Evolutionary conservation across 140 eudicot genomes (phyloP), one percentile per base, ranked within the genome.

Genomic region (Stevia rebaudiana): DNA sequence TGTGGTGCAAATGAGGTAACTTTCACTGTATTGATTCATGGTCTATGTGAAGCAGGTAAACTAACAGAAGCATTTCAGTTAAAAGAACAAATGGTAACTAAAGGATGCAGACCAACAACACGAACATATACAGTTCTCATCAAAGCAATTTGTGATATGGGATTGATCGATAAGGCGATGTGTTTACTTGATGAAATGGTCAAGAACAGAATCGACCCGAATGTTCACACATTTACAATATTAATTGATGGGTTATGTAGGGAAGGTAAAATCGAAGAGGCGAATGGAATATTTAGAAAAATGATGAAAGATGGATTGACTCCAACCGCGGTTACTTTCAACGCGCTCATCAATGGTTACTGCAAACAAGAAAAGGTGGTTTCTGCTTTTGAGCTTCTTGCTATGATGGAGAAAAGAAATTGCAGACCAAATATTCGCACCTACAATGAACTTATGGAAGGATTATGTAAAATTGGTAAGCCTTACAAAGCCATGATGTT

Each of bases 371-470:
- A 63, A 40, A 66, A 30, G 50, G 79, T 81, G 16, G 69, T 72
- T 49, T 57, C 60, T 23, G 86, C 80, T 58, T 76, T 81, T 73
- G 86, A 76, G 71, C 41, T 81, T 46, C 79, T 81, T 19, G 55
- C 79, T 12, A 12, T 76, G 74, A 76, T 81, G 86, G 82, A 76
- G 44, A 76, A 75, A 59, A 63, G 79, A 42, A 74, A 69, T 3
- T 67, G 82, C 52, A 76, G 42, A 24, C 86, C 86, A 6, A 76
- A 76, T 73, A 81, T 81, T 3, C 74, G 76, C 24, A 76, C 82
- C 7, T 81, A 63, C 17, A 81, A 81, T 60, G 82, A 76, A 77
- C 77, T 81, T 42, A 72, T 81, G 61, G 82, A 73, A 73, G 86
- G 82, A 30, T 57, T 81, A 47, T 81, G 86, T 69, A 81, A 58